Base-by-base conservation (phyloP, 1,284 basidiomycete genomes). In the Cutaneotrichosporon sp. region DNA sequence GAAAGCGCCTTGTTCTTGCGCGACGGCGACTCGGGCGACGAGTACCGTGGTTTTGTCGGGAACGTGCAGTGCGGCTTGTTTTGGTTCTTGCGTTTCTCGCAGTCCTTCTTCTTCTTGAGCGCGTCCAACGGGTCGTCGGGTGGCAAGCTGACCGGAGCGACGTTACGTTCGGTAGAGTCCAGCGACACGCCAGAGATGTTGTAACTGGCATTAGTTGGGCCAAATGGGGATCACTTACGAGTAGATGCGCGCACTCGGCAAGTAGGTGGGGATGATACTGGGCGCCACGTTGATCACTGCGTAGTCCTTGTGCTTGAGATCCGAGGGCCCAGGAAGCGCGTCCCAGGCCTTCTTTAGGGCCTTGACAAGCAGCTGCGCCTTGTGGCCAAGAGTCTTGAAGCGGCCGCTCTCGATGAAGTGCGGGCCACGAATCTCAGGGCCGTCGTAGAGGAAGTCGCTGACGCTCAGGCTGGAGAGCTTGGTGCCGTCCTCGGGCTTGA, bases 261-360 rank as follows among this genome's bases (percentile, higher is more conserved):
- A 75, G 72, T 88, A 94, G 46, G 90, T 90, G n/a, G 91, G 91
- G 51, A 94, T 86, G 26, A 93, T 83, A 39, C 86, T 82, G 8
- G 89, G 86, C 35, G 81, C 81, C 30, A 89, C 85, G 66, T 88
- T 89, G 59, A 90, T 80, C 20, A 87, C 83, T 4, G 80, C 81
- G 64, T 84, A 88, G 61, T 86, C 80, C 65, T 83, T 84, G 66
- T 83, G 65, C 67, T 85, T 80, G 42, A 82, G 58, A 52, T 81
- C 76, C 57, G 79, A 78, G 34, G 76, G 69, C 80, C 67, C 65
- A 0, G 74, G 74, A 60, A 77, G 69, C 35, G 67, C 67, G 3
- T 63, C 60, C 42, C 72, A 76, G 43, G 73, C 70, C 44, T 73
- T 68, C 46, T 61, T 62, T 7, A 76, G 58, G 42, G 69, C 67